Percentiles rank a stretch among this genome's conserved stretches.
Evolutionary conservation across 768 basidiomycete species (phyloP).

Genomic region (Lyophyllum atratum): DNA sequence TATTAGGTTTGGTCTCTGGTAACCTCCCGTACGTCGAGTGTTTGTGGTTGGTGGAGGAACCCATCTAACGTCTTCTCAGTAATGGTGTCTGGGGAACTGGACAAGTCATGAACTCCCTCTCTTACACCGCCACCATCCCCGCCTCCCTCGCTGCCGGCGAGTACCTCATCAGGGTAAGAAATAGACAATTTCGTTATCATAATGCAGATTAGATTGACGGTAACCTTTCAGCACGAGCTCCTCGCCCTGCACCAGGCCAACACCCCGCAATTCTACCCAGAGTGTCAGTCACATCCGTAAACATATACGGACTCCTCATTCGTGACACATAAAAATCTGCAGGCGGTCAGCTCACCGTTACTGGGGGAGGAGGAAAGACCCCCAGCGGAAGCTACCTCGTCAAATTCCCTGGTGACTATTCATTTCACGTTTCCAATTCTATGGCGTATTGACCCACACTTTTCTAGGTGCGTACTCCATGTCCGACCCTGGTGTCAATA

Average conservation of each 20-base stretch:
- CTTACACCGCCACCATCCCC: conserved; percentile 35
- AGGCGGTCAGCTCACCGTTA: conserved; percentile 37
- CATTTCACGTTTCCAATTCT: background rate
- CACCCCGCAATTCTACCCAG: conserved; percentile 42
- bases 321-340: background rate
- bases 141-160: conserved; percentile 33
- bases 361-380: conserved; percentile 34
- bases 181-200: too few species aligned
- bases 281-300: conserved; percentile 29
- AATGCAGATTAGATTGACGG: background rate
- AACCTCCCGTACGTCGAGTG: conserved; percentile 22
- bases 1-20: conserved; percentile 27
- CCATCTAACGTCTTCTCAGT: conserved; percentile 4
- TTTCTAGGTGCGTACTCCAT: conserved; percentile 29
- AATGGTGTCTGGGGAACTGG: conserved; percentile 32
- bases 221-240: conserved; percentile 29
- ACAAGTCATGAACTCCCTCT: conserved; percentile 26
- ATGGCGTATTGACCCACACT: background rate
- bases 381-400: conserved; percentile 33
- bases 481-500: conserved; percentile 35
- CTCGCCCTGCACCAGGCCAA: conserved; percentile 40
- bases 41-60: background rate
- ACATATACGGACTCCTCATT: background rate
- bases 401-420: conserved; percentile 32
- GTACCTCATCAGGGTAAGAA: conserved; percentile 37